Conservation (phyloP, 2,329 filamentous ascomycete species). For the Bimuria novae-zelandiae region DNA sequence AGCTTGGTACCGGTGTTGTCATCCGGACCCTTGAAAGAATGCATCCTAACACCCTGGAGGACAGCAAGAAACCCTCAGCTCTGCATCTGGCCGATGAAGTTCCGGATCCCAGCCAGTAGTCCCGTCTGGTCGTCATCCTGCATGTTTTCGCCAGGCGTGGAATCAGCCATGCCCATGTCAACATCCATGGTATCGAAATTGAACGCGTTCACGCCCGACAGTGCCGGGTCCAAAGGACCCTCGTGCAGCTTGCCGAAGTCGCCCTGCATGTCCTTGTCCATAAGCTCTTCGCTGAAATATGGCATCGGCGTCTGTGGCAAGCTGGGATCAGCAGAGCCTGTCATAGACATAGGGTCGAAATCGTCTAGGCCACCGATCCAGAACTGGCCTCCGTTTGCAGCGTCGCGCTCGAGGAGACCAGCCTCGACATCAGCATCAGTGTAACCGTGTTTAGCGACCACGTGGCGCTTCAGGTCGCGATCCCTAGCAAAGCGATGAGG, state of each 20-base stretch:
- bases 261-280: conserved; percentile 9
- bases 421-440: conserved; percentile 42
- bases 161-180: conserved; percentile 25
- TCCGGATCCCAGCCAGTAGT: conserved; percentile 32
- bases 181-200: conserved; percentile 28
- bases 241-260: conserved; percentile 8
- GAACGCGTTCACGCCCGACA: neutral
- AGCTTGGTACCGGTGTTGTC: no score
- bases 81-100: conserved; percentile 25
- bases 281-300: conserved; percentile 22
- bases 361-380: conserved; percentile 50
- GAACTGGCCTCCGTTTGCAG: conserved; percentile 50
- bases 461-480: conserved; percentile 62
- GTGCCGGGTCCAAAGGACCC: neutral
- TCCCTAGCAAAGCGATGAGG: conserved; percentile 60
- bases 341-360: conserved; percentile 24
- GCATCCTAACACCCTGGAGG: no score
- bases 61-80: no score
- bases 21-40: no score
- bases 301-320: conserved; percentile 39
- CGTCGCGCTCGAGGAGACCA: conserved; percentile 47
- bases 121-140: conserved; percentile 28
- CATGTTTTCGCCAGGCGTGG: conserved; percentile 26
- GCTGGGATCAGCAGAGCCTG: conserved; percentile 35
- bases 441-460: conserved; percentile 49